Evolutionary conservation across 352 stramenopile genomes (phyloP), one percentile per base, ranked within the genome.

Genomic region (Discostella stelligera): DNA sequence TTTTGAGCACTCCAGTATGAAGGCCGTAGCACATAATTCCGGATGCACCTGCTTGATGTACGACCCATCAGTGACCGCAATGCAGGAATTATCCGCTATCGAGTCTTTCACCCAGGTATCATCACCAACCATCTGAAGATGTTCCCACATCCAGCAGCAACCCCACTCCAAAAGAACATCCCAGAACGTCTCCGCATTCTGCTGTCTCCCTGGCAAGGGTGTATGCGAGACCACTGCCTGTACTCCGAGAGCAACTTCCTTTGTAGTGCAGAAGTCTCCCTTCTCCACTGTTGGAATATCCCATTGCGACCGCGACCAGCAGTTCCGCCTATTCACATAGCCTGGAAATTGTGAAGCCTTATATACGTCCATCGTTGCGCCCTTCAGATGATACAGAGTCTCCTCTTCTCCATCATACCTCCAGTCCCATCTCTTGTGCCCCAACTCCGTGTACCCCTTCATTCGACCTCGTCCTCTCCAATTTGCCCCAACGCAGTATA

Each of bases 91-190:
- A 60, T 66, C 66, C 18, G 23, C n/a, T 14, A 66, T 73, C 16
- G 54, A 39, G 8, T 41, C 25, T 55, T 23, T 46, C 10, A 73
- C 11, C 41, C 53, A 73, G 30, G 20, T 25, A 9, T 58, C 50
- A 16, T 58, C 50, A 10, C 66, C 66, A 20, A 41, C 39, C 27
- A 68, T 13, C 11, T 58, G 37, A 11, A 74, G 3, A 32, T 74
- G 21, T 0, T 65, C 18, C 66, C 66, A 74, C 54, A 74, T 66
- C 66, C 66, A 74, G 18, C 21, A 59, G 39, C 66, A 58, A 18
- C 66, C 66, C 54, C 58, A 68, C 23, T 66, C 50, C 27, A 52
- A 11, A 25, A 75, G 58, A 7, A 75, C 48, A 18, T 75, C 58
- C 30, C 25, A 18, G 41, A 75, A 63, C 1, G 67, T 75, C 20